Conservation (phyloP, 768 basidiomycete genomes). For the Mycena albidolilacea region DNA sequence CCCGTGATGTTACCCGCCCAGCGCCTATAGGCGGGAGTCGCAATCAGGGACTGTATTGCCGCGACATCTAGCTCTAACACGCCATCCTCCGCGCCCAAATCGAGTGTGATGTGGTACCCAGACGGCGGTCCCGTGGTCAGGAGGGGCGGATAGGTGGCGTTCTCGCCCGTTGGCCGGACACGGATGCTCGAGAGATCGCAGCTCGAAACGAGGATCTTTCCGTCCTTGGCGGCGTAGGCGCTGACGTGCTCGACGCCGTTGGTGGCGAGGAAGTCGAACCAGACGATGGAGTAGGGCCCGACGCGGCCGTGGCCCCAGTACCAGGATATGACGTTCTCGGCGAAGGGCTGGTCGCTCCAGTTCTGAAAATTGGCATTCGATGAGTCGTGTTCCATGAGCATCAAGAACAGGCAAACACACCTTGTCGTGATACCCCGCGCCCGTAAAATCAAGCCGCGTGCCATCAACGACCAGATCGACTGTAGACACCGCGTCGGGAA, state of each 20-base stretch:
- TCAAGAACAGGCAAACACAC: not conserved
- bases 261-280: constrained; percentile 36
- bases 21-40: too few relatives aligned
- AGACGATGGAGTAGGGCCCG: constrained; percentile 41
- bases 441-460: constrained; percentile 26
- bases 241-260: constrained; percentile 29
- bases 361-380: constrained; percentile 25
- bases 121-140: constrained; percentile 17
- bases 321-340: constrained; percentile 30
- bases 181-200: constrained; percentile 14
- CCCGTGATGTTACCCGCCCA: too few relatives aligned
- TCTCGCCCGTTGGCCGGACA: constrained; percentile 9
- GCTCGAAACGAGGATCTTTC: constrained; percentile 24
- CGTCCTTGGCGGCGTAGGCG: constrained; percentile 35
- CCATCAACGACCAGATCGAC: constrained; percentile 34
- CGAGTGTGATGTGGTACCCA: constrained; percentile 22
- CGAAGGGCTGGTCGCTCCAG: constrained; percentile 38
- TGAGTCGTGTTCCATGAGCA: not conserved
- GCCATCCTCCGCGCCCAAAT: not conserved
- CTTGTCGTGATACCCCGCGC: constrained; percentile 37
- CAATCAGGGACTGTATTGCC: too few relatives aligned
- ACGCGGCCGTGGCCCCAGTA: constrained; percentile 42
- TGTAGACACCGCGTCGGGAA: constrained; percentile 37
- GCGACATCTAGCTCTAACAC: constrained; percentile 11
- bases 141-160: constrained; percentile 17